phyloP scores from a whole-genome alignment of 2,329 filamentous ascomycete species.

The Diaporthe batatas region DNA sequence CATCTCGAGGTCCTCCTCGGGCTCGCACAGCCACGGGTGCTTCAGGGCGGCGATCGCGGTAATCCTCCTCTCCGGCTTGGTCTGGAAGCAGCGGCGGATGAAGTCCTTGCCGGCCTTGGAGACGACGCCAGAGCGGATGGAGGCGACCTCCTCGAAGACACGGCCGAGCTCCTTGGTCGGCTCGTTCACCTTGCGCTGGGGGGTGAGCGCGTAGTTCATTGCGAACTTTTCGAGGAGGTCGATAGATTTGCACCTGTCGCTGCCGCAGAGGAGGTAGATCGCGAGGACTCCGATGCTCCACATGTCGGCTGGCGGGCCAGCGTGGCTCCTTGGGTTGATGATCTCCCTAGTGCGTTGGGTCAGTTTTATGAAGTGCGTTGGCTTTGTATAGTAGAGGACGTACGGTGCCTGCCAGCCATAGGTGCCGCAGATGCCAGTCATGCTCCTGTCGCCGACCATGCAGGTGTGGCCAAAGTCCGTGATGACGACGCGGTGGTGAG shows the following conservation, averaged over 20 bases:
- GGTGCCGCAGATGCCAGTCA: slow-evolving; percentile 62
- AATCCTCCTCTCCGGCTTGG: slow-evolving; percentile 50
- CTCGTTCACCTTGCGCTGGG: slow-evolving; percentile 43
- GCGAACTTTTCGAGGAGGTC: slow-evolving; percentile 32
- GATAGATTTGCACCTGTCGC: slow-evolving; percentile 43
- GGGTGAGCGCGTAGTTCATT: slow-evolving; percentile 9
- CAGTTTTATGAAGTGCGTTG: neutral
- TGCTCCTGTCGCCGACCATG: slow-evolving; percentile 56
- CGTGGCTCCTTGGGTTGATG: slow-evolving; percentile 44
- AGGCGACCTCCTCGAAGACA: slow-evolving; percentile 28
- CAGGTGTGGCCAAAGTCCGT: slow-evolving; percentile 67
- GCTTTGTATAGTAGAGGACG: slow-evolving; percentile 43
- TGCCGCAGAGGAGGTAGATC: slow-evolving; percentile 50
- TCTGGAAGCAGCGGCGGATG: slow-evolving; percentile 52
- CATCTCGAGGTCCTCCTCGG: slow-evolving; percentile 32
- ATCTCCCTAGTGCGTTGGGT: slow-evolving; percentile 56
- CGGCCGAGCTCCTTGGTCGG: slow-evolving; percentile 42
- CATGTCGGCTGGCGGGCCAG: slow-evolving; percentile 61
- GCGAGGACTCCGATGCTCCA: slow-evolving; percentile 66
- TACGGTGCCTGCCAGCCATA: slow-evolving; percentile 64
- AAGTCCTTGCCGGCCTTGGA: slow-evolving; percentile 48
- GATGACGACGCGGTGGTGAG: slow-evolving; percentile 61
- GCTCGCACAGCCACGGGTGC: slow-evolving; percentile 54
- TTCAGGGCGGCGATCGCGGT: slow-evolving; percentile 50
- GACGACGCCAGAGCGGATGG: slow-evolving; percentile 42